Base-by-base conservation (phyloP, 805 yeast genomes). In the Millerozyma miso region DNA sequence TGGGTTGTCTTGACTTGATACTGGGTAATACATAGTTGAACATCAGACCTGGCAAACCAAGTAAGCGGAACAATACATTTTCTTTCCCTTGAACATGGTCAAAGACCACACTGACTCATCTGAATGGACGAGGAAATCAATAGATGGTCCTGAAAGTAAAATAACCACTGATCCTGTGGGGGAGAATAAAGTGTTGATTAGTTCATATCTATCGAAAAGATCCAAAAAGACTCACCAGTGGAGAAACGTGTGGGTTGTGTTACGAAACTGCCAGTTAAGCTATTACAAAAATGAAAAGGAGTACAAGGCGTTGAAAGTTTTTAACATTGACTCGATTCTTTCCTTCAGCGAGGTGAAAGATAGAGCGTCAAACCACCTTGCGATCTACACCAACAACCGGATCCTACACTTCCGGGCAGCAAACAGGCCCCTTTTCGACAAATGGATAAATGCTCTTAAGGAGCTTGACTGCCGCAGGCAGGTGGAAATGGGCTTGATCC, bases 201-300 rank as follows among this genome's bases (percentile, higher is more conserved):
- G 62, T 4, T 49, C 63, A 4, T 63, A 62, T 41, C 54, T 68
- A n/a, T 42, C 38, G 45, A 67, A 67, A 42, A 54, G 68, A 32
- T 53, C 60, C 20, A 55, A 51, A 40, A 56, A 56, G 16, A 65
- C 71, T 15, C 64, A 58, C 45, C 59, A 53, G 23, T 71, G 73
- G 71, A 67, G 66, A 46, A 58, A 54, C 42, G 50, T 54, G 26
- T 71, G 76, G 75, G 65, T 62, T 33, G 70, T 65, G 3, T 53
- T 71, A 4, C 49, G 75, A 26, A 49, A 52, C n/a, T 54, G 63
- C 35, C 74, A 68, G 46, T 51, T 70, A 15, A 53, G 67, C 7
- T 68, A 64, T 52, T 71, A 71, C 49, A 67, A 67, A 39, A 69
- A 67, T 44, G 47, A 62, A 4, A 47, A 51, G 19, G 76, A 71